These are phyloP conservation scores for Sistotremastrum suecicum DNA, from an alignment of 768 basidiomycete genomes.

Conservation along the genomic window DNA sequence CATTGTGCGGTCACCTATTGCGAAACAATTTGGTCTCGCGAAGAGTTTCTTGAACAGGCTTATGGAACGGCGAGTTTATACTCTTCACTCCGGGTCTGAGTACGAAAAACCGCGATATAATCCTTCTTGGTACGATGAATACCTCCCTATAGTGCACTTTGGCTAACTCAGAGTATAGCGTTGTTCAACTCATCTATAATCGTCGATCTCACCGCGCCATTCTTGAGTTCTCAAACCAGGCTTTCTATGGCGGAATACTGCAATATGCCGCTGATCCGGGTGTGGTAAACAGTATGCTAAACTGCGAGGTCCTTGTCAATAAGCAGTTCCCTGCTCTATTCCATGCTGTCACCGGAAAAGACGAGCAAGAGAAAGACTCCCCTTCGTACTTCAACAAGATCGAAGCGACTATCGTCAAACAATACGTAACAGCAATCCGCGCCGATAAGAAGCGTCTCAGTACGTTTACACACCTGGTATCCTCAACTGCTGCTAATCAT, in stretches of 20 bases:
- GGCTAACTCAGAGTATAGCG: constrained; percentile 19
- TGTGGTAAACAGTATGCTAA: constrained; percentile 15
- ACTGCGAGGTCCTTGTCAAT: constrained; percentile 19
- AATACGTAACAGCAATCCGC: constrained; percentile 26
- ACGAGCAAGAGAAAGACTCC: constrained; percentile 50
- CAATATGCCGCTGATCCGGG: constrained; percentile 27
- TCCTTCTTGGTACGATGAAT: constrained; percentile 10
- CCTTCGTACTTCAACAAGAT: constrained; percentile 63
- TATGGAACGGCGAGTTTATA: constrained; percentile 33
- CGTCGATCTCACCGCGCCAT: constrained; percentile 52
- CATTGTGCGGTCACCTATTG: constrained; percentile 44
- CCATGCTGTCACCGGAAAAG: constrained; percentile 44
- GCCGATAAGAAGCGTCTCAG: constrained; percentile 14
- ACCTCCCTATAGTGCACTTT: background rate
- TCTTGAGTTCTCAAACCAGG: constrained; percentile 44
- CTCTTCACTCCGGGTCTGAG: constrained; percentile 13
- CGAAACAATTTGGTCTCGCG: constrained; percentile 40
- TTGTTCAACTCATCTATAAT: constrained; percentile 50
- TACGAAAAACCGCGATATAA: constrained; percentile 1
- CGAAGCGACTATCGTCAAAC: constrained; percentile 39
- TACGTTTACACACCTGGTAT: background rate
- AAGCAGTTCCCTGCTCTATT: constrained; percentile 49
- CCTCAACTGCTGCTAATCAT: constrained; percentile 26
- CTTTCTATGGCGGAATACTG: constrained; percentile 44
- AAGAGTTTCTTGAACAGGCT: constrained; percentile 48